phyloP scores from a whole-genome alignment of 225 moss, liverwort and hornwort genomes.

The Sphagnum contortum region DNA sequence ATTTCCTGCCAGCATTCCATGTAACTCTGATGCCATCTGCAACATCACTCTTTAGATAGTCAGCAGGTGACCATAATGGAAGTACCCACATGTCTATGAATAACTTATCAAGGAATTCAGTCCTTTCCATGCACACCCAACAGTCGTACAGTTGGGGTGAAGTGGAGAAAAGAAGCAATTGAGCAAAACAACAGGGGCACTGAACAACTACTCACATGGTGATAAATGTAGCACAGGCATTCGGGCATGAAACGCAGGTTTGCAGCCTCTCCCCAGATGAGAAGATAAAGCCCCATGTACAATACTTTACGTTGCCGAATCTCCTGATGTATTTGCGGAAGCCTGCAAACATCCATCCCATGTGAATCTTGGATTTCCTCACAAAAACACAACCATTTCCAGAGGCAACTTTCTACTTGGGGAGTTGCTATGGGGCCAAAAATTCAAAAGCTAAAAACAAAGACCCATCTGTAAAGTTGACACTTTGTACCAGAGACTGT shows the following conservation, averaged over 20 bases:
- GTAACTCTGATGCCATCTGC: slow-evolving; percentile 86
- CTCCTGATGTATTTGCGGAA: slow-evolving; percentile 77
- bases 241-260: slow-evolving; percentile 97
- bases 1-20: slow-evolving; percentile 51
- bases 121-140: too few relatives aligned
- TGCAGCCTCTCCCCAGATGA: slow-evolving; percentile 98
- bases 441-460: too few relatives aligned
- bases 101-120: too few relatives aligned
- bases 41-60: slow-evolving; percentile 2
- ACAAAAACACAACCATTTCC: too few relatives aligned
- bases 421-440: too few relatives aligned
- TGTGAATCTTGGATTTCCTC: too few relatives aligned
- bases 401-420: too few relatives aligned
- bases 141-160: too few relatives aligned
- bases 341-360: slow-evolving; percentile 30
- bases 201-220: slow-evolving; percentile 39
- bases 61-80: background rate
- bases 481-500: slow-evolving; percentile 62
- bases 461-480: too few relatives aligned
- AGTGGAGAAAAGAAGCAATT: background rate
- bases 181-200: background rate
- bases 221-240: slow-evolving; percentile 92
- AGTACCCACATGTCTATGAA: background rate
- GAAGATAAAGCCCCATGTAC: slow-evolving; percentile 79
- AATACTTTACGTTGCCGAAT: slow-evolving; percentile 64